Evolutionary conservation across 139 green algal genomes (phyloP).

Genomic region (Coccomyxa sp.): DNA sequence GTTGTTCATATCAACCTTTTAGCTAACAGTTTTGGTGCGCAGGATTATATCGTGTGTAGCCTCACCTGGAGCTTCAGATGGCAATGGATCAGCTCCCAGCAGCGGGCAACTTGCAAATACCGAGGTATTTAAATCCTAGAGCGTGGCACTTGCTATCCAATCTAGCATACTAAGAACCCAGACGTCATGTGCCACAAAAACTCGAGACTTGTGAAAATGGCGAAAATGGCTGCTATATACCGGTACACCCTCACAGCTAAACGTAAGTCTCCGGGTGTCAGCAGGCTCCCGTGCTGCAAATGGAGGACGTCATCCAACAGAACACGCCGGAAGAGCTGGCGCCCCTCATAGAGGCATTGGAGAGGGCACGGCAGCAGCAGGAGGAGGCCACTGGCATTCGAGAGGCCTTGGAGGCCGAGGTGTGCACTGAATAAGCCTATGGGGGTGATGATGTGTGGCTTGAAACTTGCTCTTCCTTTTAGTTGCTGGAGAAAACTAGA

Average conservation of each 20-base stretch:
- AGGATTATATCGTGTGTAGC: too few species aligned
- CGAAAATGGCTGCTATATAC: too few species aligned
- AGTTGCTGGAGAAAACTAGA: background rate
- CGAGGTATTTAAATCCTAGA: too few species aligned
- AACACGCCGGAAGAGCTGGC: constrained; percentile 37
- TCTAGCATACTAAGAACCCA: background rate
- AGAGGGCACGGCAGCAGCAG: constrained; percentile 21
- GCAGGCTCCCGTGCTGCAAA: background rate
- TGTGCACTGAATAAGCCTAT: background rate
- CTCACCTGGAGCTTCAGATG: background rate
- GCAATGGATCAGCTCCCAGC: background rate
- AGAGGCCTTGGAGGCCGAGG: constrained; percentile 51
- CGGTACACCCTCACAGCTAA: too few species aligned
- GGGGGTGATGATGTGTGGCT: background rate
- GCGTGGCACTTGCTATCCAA: too few species aligned
- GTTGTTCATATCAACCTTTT: too few species aligned
- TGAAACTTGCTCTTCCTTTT: too few species aligned
- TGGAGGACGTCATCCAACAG: background rate
- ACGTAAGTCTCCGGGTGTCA: background rate
- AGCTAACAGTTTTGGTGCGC: too few species aligned
- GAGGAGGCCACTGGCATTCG: constrained; percentile 30
- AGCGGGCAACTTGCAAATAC: background rate
- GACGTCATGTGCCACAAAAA: background rate
- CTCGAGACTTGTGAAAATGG: too few species aligned
- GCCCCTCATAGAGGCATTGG: constrained; percentile 48